Evolutionary conservation across 805 yeast genomes (phyloP).

Genomic region (Nakazawaea holstii): DNA sequence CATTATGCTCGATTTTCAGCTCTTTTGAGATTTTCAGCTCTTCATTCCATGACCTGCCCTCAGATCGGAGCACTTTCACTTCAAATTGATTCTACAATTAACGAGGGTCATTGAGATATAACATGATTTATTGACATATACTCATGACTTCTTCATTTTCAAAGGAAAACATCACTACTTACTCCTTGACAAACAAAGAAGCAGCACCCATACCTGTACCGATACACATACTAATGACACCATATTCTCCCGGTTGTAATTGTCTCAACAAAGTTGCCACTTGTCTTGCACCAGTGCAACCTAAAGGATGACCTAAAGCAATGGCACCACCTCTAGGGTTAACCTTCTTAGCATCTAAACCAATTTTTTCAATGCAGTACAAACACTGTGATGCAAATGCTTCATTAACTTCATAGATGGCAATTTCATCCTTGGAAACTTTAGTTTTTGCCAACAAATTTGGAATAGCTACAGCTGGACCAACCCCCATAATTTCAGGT

Average conservation of each 20-base stretch:
- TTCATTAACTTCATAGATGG: slow-evolving; percentile 86
- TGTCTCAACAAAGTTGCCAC: slow-evolving; percentile 83
- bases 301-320: slow-evolving; percentile 92
- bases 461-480: slow-evolving; percentile 96
- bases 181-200: slow-evolving; percentile 76
- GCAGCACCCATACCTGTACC: slow-evolving; percentile 99
- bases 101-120: no score
- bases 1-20: no score
- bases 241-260: slow-evolving; percentile 73
- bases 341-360: slow-evolving; percentile 65
- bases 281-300: slow-evolving; percentile 85
- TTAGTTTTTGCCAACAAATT: slow-evolving; percentile 53
- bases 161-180: slow-evolving; percentile 14
- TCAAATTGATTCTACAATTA: no score
- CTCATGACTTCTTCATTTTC: no score
- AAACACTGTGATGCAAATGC: slow-evolving; percentile 96
- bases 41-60: no score
- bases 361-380: slow-evolving; percentile 60
- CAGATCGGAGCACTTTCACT: no score
- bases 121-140: no score
- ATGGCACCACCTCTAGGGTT: slow-evolving; percentile 97
- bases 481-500: slow-evolving; percentile 96
- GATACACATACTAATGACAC: slow-evolving; percentile 93
- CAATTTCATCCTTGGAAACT: slow-evolving; percentile 53
- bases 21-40: no score